Percentiles rank a stretch among this genome's conserved stretches.
These are phyloP conservation scores for Excoecaria agallocha DNA, from an alignment of 345 rosid genomes.

Conservation along the genomic window DNA sequence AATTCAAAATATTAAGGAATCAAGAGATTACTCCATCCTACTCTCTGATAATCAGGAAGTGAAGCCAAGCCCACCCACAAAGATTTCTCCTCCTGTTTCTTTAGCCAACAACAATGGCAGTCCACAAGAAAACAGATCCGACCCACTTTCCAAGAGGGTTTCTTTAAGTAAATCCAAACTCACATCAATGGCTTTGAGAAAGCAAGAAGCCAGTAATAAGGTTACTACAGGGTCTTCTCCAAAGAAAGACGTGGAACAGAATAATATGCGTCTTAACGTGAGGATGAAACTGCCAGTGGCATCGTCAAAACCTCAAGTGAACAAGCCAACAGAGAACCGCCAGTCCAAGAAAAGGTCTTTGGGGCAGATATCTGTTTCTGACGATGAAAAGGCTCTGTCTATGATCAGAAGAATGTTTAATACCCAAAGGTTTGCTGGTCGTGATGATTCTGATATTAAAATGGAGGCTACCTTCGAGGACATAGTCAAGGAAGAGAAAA, in stretches of 20 bases:
- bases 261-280: constrained; percentile 37
- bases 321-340: constrained; percentile 35
- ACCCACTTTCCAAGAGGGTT: neutral
- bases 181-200: no score
- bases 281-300: constrained; percentile 39
- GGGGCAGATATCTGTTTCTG: constrained; percentile 46
- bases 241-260: constrained; percentile 44
- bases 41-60: constrained; percentile 56
- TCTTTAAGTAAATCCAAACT: constrained; percentile 18
- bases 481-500: constrained; percentile 59
- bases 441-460: constrained; percentile 49
- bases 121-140: neutral
- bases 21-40: constrained; percentile 82
- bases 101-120: neutral
- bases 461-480: constrained; percentile 81
- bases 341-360: constrained; percentile 20
- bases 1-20: constrained; percentile 54
- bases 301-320: constrained; percentile 41
- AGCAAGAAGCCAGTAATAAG: constrained; percentile 28
- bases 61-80: constrained; percentile 21
- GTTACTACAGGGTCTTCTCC: constrained; percentile 12
- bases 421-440: constrained; percentile 34
- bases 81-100: constrained; percentile 32
- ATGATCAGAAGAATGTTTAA: constrained; percentile 54
- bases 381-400: constrained; percentile 38